These are phyloP conservation scores for Ceratocystis diversiconidia DNA, from an alignment of 2,329 filamentous ascomycete species.

Conservation along the genomic window DNA sequence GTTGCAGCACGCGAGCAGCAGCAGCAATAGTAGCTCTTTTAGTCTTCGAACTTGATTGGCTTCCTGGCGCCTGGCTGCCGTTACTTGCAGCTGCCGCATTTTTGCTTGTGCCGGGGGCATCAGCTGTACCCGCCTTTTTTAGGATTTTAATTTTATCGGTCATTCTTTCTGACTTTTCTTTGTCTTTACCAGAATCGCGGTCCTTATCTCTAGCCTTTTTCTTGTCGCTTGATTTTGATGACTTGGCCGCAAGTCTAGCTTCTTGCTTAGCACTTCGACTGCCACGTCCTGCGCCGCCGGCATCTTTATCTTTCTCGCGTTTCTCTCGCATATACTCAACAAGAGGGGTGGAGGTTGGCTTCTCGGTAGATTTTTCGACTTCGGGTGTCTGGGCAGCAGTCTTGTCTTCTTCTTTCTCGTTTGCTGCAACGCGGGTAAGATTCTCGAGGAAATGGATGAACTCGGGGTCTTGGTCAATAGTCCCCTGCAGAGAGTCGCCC, in stretches of 20 bases:
- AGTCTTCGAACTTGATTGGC: conserved; percentile 29
- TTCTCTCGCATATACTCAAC: conserved; percentile 86
- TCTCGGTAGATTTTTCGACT: conserved; percentile 41
- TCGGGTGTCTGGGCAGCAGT: conserved; percentile 33
- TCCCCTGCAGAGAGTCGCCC: conserved; percentile 74
- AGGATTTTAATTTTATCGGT: conserved; percentile 50
- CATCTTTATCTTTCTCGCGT: conserved; percentile 52
- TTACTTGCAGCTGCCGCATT: conserved; percentile 23
- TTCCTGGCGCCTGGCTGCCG: not conserved
- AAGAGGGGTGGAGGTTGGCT: conserved; percentile 54
- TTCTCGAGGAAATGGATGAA: conserved; percentile 87
- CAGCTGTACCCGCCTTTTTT: conserved; percentile 38
- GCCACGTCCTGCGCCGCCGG: conserved; percentile 33
- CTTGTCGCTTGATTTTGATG: conserved; percentile 37
- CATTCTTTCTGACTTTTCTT: conserved; percentile 35
- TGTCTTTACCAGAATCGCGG: conserved; percentile 34
- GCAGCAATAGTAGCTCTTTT: conserved; percentile 47
- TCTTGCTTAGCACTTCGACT: conserved; percentile 45
- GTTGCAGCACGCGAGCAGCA: conserved; percentile 49
- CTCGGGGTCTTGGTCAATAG: conserved; percentile 90
- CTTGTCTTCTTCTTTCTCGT: conserved; percentile 32
- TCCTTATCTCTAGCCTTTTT: conserved; percentile 37
- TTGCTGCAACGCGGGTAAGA: conserved; percentile 38
- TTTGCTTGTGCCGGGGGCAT: conserved; percentile 31
- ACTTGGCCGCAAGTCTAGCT: conserved; percentile 31